Base-by-base conservation (phyloP, 306 rosid genomes). In the Adenanthera pavonina region DNA sequence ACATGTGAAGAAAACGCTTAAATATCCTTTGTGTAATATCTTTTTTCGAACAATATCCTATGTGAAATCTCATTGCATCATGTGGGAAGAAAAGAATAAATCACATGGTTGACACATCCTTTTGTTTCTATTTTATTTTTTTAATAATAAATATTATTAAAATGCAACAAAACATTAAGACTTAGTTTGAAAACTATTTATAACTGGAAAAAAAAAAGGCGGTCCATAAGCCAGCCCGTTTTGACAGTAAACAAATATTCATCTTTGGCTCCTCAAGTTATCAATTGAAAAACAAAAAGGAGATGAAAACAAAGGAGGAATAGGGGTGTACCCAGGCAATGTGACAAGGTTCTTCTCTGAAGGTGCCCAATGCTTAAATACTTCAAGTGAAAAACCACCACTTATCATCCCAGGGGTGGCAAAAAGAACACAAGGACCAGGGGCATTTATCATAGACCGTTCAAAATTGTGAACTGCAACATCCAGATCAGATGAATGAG, bases 361-460 rank as follows among this genome's bases (percentile, higher is more conserved):
- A n/a, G 94, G 91, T 85, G 99, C 97, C 99, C 97, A 95, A 41
- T 83, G 95, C 91, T 93, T 93, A 76, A 95, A 95, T 84, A 87
- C 95, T 83, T 95, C 99, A 19, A 93, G 93, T 33, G 99, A 95
- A 88, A 93, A 92, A 62, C 99, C 99, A 52, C 97, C 94, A 83
- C 86, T 84, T 77, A 95, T 82, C 99, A 91, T 93, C 87, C 97
- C 97, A 60, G 99, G 99, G n/a, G 97, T 91, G 72, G 99, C 97
- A 59, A 95, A 95, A 83, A 95, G 97, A 87, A 93, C 97, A 87
- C 99, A 95, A 73, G 99, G 94, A 81, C 99, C 99, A 86, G 95
- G 91, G 70, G 90, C 89, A 78, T 92, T 81, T 19, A 93, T 81
- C 97, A 93, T 90, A 54, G 97, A 91, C 54, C 95, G 87, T 10